Base-by-base conservation (phyloP, 2,329 filamentous ascomycete genomes). In the Phoma herbarum region DNA sequence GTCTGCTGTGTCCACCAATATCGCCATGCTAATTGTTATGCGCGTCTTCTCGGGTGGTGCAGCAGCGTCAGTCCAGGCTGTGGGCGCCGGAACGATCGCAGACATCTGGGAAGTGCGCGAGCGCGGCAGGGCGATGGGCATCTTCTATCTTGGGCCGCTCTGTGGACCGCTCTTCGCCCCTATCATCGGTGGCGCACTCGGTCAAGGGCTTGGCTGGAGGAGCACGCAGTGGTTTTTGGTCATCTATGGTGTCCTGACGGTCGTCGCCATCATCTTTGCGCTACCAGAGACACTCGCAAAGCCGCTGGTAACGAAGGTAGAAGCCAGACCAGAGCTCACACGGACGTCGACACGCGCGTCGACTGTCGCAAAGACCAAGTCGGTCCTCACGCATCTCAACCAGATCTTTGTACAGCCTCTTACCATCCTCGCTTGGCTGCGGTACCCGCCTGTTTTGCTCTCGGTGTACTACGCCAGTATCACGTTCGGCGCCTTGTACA, bases 391-490 rank as follows among this genome's bases (percentile, higher is more conserved):
- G 2, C 58, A 70, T 23, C 48, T 74, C n/a, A 72, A 73, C 35
- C 72, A 75, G 49, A 75, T 75, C 56, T 75, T 79, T 61, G 35
- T 79, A 57, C 75, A 78, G 49, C 77, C 77, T 0, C 70, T 79
- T n/a, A 62, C 66, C 33, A 75, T 79, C 45, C 64, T 79, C 28
- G 64, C 72, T 14, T 77, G 75, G 68, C 66, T 79, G 7, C 73
- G 75, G 42, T 79, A 69, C 51, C 77, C 76, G 2, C 71, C 76
- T 44, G 73, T 79, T 28, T 59, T 70, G 31, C 66, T 78, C 7
- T 77, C 77, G 7, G 75, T 79, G 48, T 77, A 75, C 63, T 78
- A 77, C 60, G 75, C 77, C 39, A 72, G 67, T 58, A 78, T 79
- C 62, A 75, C 75, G 1, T 78, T 78, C 57, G 76, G 74, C 53